phyloP scores from a whole-genome alignment of 2,329 filamentous ascomycete species.

The Fusarium euwallaceae region DNA sequence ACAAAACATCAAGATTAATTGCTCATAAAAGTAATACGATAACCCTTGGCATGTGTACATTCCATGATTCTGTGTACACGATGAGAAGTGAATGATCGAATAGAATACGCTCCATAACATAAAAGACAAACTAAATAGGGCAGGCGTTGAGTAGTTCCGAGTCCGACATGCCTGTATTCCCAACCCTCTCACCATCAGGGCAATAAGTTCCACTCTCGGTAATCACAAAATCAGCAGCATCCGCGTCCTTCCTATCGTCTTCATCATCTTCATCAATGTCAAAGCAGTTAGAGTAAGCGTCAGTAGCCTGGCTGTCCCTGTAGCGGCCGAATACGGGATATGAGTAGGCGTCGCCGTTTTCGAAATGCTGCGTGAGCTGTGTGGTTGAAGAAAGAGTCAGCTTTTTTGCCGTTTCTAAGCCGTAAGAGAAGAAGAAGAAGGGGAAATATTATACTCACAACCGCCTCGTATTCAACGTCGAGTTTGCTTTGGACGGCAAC shows the following conservation, averaged over 20 bases:
- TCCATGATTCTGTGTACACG: too few species aligned
- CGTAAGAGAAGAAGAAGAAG: not conserved
- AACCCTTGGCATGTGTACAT: too few species aligned
- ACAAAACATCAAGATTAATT: too few species aligned
- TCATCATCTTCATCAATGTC: not conserved
- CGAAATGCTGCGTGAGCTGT: not conserved
- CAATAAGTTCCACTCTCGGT: not conserved
- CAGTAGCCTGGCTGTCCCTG: not conserved
- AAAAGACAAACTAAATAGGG: not conserved
- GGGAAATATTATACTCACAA: not conserved
- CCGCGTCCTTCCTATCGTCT: not conserved
- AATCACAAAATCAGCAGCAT: not conserved
- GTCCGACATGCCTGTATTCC: not conserved
- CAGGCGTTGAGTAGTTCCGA: not conserved
- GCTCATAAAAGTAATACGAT: too few species aligned
- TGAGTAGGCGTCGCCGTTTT: not conserved
- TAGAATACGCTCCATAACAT: not conserved
- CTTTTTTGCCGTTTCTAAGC: not conserved
- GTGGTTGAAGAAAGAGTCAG: not conserved
- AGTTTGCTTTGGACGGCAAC: not conserved
- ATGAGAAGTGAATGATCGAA: too few species aligned
- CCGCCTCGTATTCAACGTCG: not conserved
- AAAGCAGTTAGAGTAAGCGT: not conserved
- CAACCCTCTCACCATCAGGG: not conserved
- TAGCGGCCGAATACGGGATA: not conserved